Percentiles rank a stretch among this genome's conserved stretches.
Evolutionary conservation across 2,329 filamentous ascomycete genomes (phyloP).

Genomic region (Epichloe amarillans): DNA sequence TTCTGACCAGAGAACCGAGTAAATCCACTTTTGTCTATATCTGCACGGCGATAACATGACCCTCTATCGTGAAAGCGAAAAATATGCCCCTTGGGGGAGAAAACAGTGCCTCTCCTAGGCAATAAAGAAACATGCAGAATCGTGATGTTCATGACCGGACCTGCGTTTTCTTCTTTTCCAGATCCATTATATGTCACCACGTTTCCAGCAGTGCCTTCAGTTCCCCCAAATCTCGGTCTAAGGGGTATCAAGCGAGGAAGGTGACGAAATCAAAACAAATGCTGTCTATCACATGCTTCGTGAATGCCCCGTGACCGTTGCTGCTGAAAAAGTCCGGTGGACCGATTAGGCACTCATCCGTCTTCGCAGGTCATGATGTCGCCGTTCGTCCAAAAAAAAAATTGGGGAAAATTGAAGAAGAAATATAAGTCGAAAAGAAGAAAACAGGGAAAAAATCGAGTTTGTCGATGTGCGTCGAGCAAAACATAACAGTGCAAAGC

Average conservation of each 20-base stretch:
- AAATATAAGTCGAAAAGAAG: conserved; percentile 4
- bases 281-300: conserved; percentile 31
- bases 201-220: conserved; percentile 24
- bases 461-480: background rate
- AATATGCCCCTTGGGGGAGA: conserved; percentile 21
- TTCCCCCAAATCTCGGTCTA: conserved; percentile 29
- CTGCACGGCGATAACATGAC: conserved; percentile 32
- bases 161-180: conserved; percentile 9
- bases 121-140: conserved; percentile 22
- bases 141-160: conserved; percentile 19
- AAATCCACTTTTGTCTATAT: conserved; percentile 55
- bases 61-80: conserved; percentile 29
- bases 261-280: conserved; percentile 31
- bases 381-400: conserved; percentile 21
- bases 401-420: background rate
- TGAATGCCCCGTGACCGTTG: conserved; percentile 26
- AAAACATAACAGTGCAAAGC: conserved; percentile 4
- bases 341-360: conserved; percentile 20
- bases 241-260: conserved; percentile 30
- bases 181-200: conserved; percentile 21
- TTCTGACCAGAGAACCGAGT: conserved; percentile 43
- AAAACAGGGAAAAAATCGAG: conserved; percentile 5
- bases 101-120: conserved; percentile 23
- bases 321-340: conserved; percentile 20
- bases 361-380: conserved; percentile 27